Conservation (phyloP, 2,329 filamentous ascomycete genomes). For the Berkeleyomyces rouxiae region DNA sequence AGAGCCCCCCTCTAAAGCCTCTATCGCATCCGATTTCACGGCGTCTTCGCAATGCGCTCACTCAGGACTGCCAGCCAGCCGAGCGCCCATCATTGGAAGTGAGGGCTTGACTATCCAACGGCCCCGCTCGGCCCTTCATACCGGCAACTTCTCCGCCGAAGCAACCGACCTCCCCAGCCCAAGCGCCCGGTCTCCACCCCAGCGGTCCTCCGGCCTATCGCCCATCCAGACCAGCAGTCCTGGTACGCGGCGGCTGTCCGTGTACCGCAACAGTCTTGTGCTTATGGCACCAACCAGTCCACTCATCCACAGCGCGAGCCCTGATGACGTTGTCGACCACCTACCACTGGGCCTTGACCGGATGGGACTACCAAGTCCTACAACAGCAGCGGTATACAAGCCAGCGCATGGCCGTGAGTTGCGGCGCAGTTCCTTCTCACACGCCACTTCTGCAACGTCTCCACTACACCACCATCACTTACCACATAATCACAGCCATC, state of each 20-base stretch:
- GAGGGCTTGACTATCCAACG: slow-evolving; percentile 50
- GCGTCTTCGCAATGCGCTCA: not conserved
- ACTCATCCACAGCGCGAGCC: slow-evolving; percentile 74
- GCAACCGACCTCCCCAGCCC: slow-evolving; percentile 14
- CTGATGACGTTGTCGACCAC: slow-evolving; percentile 39
- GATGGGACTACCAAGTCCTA: slow-evolving; percentile 19
- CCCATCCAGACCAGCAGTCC: not conserved
- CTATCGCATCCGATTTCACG: not conserved
- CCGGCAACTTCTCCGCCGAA: slow-evolving; percentile 45
- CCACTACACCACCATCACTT: not conserved
- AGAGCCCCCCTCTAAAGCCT: too few relatives aligned
- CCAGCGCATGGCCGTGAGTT: not conserved
- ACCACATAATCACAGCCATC: not conserved
- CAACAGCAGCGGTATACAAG: slow-evolving; percentile 21
- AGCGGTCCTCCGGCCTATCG: not conserved
- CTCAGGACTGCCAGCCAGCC: not conserved
- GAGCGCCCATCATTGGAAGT: not conserved
- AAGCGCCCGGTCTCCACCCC: not conserved
- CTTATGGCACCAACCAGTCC: slow-evolving; percentile 85
- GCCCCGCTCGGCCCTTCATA: slow-evolving; percentile 60
- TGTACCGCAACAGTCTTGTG: slow-evolving; percentile 29
- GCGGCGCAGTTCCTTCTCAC: slow-evolving; percentile 26
- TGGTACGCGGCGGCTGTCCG: not conserved
- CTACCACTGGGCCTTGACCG: not conserved
- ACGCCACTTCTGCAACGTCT: slow-evolving; percentile 26